Evolutionary conservation across 352 stramenopile genomes (phyloP).

Genomic region (Phytophthora pinifolia): DNA sequence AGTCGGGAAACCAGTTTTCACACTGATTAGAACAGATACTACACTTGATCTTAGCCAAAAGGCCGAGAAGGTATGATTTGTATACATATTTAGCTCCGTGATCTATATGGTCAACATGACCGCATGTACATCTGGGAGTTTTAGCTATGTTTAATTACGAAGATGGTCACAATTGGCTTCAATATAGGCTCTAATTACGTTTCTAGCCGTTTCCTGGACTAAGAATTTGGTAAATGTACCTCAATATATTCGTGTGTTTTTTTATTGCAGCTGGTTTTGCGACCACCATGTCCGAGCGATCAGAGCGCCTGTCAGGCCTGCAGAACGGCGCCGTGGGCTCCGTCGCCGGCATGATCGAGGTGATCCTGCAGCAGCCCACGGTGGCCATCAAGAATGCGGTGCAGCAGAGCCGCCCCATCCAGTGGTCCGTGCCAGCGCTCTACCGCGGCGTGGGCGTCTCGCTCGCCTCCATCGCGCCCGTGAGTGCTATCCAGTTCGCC

Average conservation of each 20-base stretch:
- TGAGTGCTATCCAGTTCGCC: slow-evolving; percentile 81
- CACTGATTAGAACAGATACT: not conserved
- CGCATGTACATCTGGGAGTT: too few relatives aligned
- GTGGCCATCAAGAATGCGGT: slow-evolving; percentile 86
- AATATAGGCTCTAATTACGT: not conserved
- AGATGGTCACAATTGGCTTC: too few relatives aligned
- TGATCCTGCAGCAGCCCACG: slow-evolving; percentile 82
- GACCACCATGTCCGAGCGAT: slow-evolving; percentile 42
- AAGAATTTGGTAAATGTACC: not conserved
- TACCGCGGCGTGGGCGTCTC: slow-evolving; percentile 83
- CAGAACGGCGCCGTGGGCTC: slow-evolving; percentile 82
- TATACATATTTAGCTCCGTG: too few relatives aligned
- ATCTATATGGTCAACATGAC: too few relatives aligned
- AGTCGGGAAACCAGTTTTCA: slow-evolving; percentile 27
- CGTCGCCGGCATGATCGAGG: slow-evolving; percentile 81
- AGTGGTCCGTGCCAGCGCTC: slow-evolving; percentile 57
- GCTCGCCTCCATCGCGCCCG: slow-evolving; percentile 74
- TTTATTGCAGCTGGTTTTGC: too few relatives aligned
- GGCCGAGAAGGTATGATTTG: slow-evolving; percentile 73
- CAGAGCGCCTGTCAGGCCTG: slow-evolving; percentile 62
- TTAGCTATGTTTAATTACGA: too few relatives aligned
- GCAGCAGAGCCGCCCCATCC: slow-evolving; percentile 72
- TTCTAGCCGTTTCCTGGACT: slow-evolving; percentile 1
- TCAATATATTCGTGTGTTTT: too few relatives aligned
- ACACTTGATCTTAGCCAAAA: slow-evolving; percentile 37